A percentile compares a stretch with the other conserved stretches of the same genome.
phyloP scores from a whole-genome alignment of 2,329 filamentous ascomycete species.

The Trichoderma cornu-damae region DNA sequence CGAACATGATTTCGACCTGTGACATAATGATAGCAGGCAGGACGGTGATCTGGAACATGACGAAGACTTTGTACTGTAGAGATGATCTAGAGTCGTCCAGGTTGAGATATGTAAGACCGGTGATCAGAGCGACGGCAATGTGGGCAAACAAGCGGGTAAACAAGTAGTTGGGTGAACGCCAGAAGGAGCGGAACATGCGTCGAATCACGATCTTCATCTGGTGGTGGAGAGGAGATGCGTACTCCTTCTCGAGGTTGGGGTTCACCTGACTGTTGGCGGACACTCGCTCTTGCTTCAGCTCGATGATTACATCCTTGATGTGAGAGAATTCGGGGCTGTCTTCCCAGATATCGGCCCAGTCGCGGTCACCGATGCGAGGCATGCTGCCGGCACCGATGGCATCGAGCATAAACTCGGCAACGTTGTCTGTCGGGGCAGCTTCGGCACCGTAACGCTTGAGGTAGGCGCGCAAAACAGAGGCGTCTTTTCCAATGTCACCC shows the following conservation, averaged over 20 bases:
- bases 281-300: slow-evolving; percentile 58
- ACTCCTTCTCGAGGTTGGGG: slow-evolving; percentile 63
- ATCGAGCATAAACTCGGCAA: slow-evolving; percentile 79
- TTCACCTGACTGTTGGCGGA: slow-evolving; percentile 39
- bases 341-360: slow-evolving; percentile 78
- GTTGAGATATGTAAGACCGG: slow-evolving; percentile 73
- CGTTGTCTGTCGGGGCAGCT: slow-evolving; percentile 50
- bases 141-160: slow-evolving; percentile 86
- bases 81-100: slow-evolving; percentile 70
- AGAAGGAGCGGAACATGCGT: slow-evolving; percentile 73
- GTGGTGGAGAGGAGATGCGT: slow-evolving; percentile 71
- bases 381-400: slow-evolving; percentile 71
- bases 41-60: slow-evolving; percentile 85
- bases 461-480: slow-evolving; percentile 61
- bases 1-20: slow-evolving; percentile 76
- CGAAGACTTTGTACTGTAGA: slow-evolving; percentile 80
- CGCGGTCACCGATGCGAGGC: slow-evolving; percentile 64
- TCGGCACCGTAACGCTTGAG: slow-evolving; percentile 57
- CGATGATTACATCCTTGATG: slow-evolving; percentile 60
- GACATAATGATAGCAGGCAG: slow-evolving; percentile 77
- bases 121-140: slow-evolving; percentile 69
- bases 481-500: slow-evolving; percentile 74
- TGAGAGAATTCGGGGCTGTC: slow-evolving; percentile 65
- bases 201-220: slow-evolving; percentile 71
- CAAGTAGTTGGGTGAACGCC: slow-evolving; percentile 82